These are phyloP conservation scores for Casuarina equisetifolia DNA, from an alignment of 306 rosid genomes.

Conservation along the genomic window DNA sequence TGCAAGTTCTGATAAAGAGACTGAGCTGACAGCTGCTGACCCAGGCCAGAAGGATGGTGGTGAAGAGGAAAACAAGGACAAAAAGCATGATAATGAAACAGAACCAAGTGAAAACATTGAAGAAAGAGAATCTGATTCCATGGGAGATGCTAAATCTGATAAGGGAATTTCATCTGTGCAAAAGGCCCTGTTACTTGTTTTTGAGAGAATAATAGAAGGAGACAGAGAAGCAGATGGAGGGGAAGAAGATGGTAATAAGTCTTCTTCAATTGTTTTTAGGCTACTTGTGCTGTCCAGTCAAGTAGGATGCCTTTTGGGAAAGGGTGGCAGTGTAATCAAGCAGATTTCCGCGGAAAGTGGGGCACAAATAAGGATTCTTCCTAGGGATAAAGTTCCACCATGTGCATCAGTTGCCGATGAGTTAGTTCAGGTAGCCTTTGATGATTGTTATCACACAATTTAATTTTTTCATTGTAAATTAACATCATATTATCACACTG, in stretches of 20 bases:
- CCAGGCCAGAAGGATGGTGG: constrained; percentile 39
- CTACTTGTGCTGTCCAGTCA: constrained; percentile 72
- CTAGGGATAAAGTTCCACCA: constrained; percentile 75
- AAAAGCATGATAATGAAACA: constrained; percentile 26
- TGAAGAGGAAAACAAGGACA: constrained; percentile 38
- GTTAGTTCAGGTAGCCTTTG: constrained; percentile 75
- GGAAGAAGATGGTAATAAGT: constrained; percentile 42
- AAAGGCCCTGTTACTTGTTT: constrained; percentile 66
- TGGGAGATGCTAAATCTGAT: constrained; percentile 31
- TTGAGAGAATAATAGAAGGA: constrained; percentile 65
- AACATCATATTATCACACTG: not conserved
- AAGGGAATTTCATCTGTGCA: constrained; percentile 44
- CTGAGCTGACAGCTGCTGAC: constrained; percentile 39
- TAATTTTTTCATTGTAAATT: not conserved
- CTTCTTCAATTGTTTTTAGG: constrained; percentile 51
- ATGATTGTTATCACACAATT: not conserved
- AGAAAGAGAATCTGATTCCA: constrained; percentile 36
- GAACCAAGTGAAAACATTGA: constrained; percentile 31
- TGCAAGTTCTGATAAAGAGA: constrained; percentile 50
- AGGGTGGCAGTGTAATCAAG: constrained; percentile 89
- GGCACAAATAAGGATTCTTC: constrained; percentile 84
- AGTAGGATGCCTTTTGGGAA: constrained; percentile 89
- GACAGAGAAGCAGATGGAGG: constrained; percentile 42
- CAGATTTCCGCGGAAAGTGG: constrained; percentile 86
- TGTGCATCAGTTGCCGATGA: constrained; percentile 69